These are phyloP conservation scores for Globomyces sp. DNA, from an alignment of 371 early-diverging fungal species.

Conservation along the genomic window DNA sequence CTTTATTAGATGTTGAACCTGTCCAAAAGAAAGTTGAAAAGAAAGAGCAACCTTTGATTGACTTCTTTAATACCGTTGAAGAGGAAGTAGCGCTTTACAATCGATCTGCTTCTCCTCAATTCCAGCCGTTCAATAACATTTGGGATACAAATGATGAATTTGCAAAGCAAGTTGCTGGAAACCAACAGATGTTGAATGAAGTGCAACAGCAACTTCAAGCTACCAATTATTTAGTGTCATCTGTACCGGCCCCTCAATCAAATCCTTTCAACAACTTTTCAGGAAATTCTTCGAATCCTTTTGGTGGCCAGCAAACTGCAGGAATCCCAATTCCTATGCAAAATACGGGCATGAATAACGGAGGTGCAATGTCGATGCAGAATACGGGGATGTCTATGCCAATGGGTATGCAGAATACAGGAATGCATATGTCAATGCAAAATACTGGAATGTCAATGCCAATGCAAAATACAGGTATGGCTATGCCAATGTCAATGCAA, in stretches of 20 bases:
- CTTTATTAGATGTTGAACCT: background rate
- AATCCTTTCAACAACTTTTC: background rate
- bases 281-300: background rate
- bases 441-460: background rate
- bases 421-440: background rate
- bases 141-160: conserved; percentile 12
- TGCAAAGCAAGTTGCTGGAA: background rate
- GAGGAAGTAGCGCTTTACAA: conserved; percentile 23
- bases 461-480: background rate
- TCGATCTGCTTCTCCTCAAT: background rate
- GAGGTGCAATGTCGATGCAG: background rate
- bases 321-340: background rate
- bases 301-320: background rate
- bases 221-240: conserved; percentile 1
- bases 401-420: background rate
- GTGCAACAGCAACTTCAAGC: conserved; percentile 12
- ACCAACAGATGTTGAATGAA: background rate
- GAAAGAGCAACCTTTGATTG: conserved; percentile 31
- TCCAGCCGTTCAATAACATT: background rate
- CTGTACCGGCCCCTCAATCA: background rate
- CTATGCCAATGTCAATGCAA: background rate
- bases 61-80: conserved; percentile 47
- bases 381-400: conserved; percentile 5
- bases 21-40: background rate
- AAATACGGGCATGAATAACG: background rate